Conservation (phyloP, 768 basidiomycete genomes). For the Leucocoprinus birnbaumii region DNA sequence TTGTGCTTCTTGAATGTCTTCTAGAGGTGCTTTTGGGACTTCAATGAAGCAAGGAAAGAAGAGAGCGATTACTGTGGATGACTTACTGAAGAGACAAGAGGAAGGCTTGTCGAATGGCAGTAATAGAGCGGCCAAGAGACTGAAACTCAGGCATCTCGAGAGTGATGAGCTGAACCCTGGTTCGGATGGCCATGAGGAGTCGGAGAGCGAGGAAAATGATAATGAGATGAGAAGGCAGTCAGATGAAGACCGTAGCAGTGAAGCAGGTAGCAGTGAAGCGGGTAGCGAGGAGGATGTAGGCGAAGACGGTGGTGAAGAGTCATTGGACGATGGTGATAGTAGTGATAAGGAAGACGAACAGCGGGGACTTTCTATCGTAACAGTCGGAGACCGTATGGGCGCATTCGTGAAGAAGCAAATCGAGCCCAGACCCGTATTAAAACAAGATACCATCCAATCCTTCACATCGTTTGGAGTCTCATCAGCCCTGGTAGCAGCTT, state of each 20-base stretch:
- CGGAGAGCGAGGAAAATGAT: neutral
- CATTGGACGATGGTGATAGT: neutral
- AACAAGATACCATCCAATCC: slow-evolving; percentile 21
- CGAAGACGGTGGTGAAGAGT: no score
- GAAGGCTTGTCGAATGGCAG: slow-evolving; percentile 16
- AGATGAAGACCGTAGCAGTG: no score
- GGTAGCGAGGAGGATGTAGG: neutral
- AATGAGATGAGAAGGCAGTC: neutral
- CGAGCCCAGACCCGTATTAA: slow-evolving; percentile 11
- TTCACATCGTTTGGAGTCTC: slow-evolving; percentile 65
- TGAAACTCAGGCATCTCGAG: slow-evolving; percentile 17
- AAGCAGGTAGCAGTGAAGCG: no score
- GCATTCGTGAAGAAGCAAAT: slow-evolving; percentile 6
- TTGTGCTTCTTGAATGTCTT: neutral
- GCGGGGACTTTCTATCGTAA: slow-evolving; percentile 1
- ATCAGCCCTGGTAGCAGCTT: slow-evolving; percentile 53
- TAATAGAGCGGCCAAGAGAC: slow-evolving; percentile 29
- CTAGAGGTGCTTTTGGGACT: no score
- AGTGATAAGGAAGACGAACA: slow-evolving; percentile 15
- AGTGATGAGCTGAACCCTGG: neutral
- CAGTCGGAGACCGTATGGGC: slow-evolving; percentile 20
- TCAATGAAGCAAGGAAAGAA: slow-evolving; percentile 14
- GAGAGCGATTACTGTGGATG: slow-evolving; percentile 37
- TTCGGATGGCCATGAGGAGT: slow-evolving; percentile 12
- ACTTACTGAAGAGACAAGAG: slow-evolving; percentile 45